These are phyloP conservation scores for Trichodelitschia bisporula DNA, from an alignment of 495 filamentous ascomycete genomes.

Conservation along the genomic window DNA sequence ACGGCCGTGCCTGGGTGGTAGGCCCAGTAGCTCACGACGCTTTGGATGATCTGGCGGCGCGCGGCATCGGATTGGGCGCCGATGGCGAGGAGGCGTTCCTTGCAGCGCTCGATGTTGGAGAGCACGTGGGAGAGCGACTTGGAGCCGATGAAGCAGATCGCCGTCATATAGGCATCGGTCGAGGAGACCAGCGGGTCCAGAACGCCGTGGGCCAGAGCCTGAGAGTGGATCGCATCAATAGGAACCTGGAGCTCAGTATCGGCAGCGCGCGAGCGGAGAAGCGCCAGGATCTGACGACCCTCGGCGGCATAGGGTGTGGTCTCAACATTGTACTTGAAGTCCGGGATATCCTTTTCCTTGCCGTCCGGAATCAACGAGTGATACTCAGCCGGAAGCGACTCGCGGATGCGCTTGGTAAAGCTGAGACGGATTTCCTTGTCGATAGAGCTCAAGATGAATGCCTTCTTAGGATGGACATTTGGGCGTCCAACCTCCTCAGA, in stretches of 20 bases:
- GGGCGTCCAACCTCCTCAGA: conserved; percentile 54
- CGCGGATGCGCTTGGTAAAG: conserved; percentile 88
- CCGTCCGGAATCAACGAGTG: conserved; percentile 55
- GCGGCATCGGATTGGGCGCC: conserved; percentile 46
- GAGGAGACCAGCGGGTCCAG: conserved; percentile 52
- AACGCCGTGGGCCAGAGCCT: conserved; percentile 38
- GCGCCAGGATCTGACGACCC: conserved; percentile 50
- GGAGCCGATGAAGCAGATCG: conserved; percentile 74
- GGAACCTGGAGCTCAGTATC: conserved; percentile 59
- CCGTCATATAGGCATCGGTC: conserved; percentile 79
- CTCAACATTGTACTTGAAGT: conserved; percentile 73
- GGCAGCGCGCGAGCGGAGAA: conserved; percentile 59
- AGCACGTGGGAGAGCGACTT: conserved; percentile 93
- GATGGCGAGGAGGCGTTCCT: conserved; percentile 63
- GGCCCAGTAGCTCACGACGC: conserved; percentile 80
- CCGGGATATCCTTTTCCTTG: conserved; percentile 80
- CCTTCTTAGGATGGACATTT: conserved; percentile 61
- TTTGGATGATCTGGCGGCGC: conserved; percentile 65
- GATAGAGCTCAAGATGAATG: conserved; percentile 69
- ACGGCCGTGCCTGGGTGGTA: conserved; percentile 84
- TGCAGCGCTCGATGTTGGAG: conserved; percentile 86
- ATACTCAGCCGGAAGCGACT: conserved; percentile 71
- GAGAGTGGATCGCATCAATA: conserved; percentile 50
- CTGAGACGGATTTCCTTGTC: conserved; percentile 95
- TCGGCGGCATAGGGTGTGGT: conserved; percentile 58